Evolutionary conservation across 1,139 yeast species (phyloP), one percentile per base, ranked within the genome.

Genomic region (Hansenula sp.): DNA sequence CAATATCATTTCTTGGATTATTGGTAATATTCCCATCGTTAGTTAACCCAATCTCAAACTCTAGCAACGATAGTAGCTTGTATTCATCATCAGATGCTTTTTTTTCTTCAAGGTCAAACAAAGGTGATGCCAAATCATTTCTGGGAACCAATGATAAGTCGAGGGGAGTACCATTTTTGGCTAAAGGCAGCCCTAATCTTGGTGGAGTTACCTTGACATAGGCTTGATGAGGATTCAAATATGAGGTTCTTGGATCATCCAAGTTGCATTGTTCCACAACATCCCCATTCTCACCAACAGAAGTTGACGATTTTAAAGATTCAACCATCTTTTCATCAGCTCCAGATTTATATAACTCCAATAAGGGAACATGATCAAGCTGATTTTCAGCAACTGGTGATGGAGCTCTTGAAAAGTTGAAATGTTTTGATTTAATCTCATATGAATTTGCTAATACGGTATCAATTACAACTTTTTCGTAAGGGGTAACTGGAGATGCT

Each of bases 131-230:
- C 3, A 11, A 21, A 8, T n/a, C 6, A 12, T 29, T 34, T 11
- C 33, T 43, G 3, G 38, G 39, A 28, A 53, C 46, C 7, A 13
- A 9, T 13, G 57, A 47, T 6, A 54, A 32, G 14, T 54, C 52
- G 28, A 54, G 45, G 1, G 43, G 44, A 2, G 54, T 44, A 3
- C 41, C 54, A 24, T 40, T 32, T 6, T 47, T 43, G 2, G 51
- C 49, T 34, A 54, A 47, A 12, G 48, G 49, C 1, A 21, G n/a
- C 1, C 56, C 56, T 12, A 43, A 39, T 29, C 21, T 36, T 21
- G 49, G 49, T 1, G 53, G 47, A 1, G 38, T 45, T 16, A 51
- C 56, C 12, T 44, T 39, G n/a, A 48, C 51, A 31, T 25, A 53
- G 3, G 38, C 28, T 17, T 41, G 26, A 30, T 40, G 33, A 3